Base-by-base conservation (phyloP, 176 grass and related monocot genomes). In the Oryza rufipogon region DNA sequence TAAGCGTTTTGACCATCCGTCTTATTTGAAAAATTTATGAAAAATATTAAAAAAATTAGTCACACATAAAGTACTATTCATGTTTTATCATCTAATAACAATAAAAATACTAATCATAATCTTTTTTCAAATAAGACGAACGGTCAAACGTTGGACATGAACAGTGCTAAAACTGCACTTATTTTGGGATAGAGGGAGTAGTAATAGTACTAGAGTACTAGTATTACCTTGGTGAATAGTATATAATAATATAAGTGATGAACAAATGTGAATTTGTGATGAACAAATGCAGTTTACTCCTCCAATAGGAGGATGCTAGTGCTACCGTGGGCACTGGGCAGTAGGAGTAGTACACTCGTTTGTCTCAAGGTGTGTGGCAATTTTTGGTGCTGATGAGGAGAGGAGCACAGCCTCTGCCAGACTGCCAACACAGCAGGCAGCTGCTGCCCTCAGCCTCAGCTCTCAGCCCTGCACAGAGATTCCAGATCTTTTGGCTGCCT, bases 401-500 rank as follows among this genome's bases (percentile, higher is more conserved):
- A 83, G 58, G 58, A 60, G 52, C 52, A 58, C 3, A 44, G 42
- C 42, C 42, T 11, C 42, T 44, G 42, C 9, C 42, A 44, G 42
- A 20, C 66, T 80, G n/a, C 49, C 41, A 63, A 15, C 71, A 36
- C 80, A 83, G 47, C 64, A 81, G 79, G 80, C 80, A 81, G 80
- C 76, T 4, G 82, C 77, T 17, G 79, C 81, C 69, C 2, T 51
- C 80, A 11, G 9, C 9, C 42, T 77, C 77, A 74, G 34, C 25
- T 2, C 42, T 77, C 77, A 74, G 34, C 25, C 78, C 84, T 87
- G 81, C 85, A 60, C 33, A 82, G 39, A 81, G 81, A 84, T 90
- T 90, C 78, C 68, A 74, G 63, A 83, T 90, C 75, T 82, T 87
- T 83, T 90, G 80, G 75, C 54, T 76, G 52, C 87, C 54, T 76